Conservation (phyloP, 1,284 basidiomycete genomes). For the Cystobasidiaceae sp. region DNA sequence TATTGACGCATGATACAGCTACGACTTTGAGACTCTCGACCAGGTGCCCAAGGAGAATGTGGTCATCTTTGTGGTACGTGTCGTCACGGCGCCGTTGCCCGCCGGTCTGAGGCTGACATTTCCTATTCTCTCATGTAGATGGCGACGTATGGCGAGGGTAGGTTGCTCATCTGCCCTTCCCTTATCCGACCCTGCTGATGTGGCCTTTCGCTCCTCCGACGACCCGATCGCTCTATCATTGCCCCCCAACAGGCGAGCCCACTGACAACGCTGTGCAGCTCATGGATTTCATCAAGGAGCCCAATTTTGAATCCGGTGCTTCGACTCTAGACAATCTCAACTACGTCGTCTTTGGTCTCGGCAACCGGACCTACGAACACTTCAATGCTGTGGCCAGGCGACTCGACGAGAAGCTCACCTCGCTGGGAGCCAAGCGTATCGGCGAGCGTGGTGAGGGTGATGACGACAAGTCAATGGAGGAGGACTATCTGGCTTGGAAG, state of each 20-base stretch:
- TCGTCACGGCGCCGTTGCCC: background rate
- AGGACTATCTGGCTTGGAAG: slow-evolving; percentile 99
- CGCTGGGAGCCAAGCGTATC: slow-evolving; percentile 79
- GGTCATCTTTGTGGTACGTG: slow-evolving; percentile 75
- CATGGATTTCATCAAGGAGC: slow-evolving; percentile 84
- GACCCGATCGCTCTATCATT: background rate
- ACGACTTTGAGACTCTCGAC: slow-evolving; percentile 95
- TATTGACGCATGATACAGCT: slow-evolving; percentile 46
- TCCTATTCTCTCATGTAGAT: background rate
- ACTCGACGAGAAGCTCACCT: slow-evolving; percentile 66
- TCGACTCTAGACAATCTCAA: slow-evolving; percentile 78
- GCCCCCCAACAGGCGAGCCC: slow-evolving; percentile 57
- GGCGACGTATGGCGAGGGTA: slow-evolving; percentile 91
- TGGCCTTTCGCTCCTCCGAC: background rate
- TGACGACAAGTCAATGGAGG: slow-evolving; percentile 99
- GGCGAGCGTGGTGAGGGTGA: slow-evolving; percentile 93
- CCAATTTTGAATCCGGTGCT: slow-evolving; percentile 72
- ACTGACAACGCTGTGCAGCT: slow-evolving; percentile 97
- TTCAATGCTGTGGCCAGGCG: slow-evolving; percentile 84
- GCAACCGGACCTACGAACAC: slow-evolving; percentile 78
- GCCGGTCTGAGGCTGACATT: background rate
- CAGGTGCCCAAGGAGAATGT: slow-evolving; percentile 77
- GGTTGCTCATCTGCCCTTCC: background rate
- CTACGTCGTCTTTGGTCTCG: slow-evolving; percentile 91
- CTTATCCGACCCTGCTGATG: background rate